Percentiles rank a stretch among this genome's conserved stretches.
These are phyloP conservation scores for Debaryomycetaceae sp. DNA, from an alignment of 1,139 yeast species.

Conservation along the genomic window DNA sequence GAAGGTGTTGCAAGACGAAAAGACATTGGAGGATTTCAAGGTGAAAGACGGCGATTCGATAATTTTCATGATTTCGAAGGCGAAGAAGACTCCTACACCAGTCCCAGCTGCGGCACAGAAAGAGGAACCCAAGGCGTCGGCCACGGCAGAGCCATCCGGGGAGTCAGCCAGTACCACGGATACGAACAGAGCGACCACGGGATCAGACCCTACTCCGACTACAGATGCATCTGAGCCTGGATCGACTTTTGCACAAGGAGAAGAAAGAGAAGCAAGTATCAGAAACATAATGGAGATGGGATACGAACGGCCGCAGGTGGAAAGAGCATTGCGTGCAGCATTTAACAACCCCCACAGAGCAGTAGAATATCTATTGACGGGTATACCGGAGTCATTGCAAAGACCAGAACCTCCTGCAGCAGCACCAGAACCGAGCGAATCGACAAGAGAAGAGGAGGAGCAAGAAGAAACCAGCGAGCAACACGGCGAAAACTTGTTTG, in stretches of 20 bases:
- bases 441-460: conserved; percentile 17
- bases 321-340: conserved; percentile 90
- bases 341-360: conserved; percentile 98
- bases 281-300: conserved; percentile 95
- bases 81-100: conserved; percentile 31
- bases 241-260: conserved; percentile 60
- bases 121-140: conserved; percentile 6
- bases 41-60: conserved; percentile 88
- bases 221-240: conserved; percentile 25
- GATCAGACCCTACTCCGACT: conserved; percentile 20
- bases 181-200: conserved; percentile 19
- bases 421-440: conserved; percentile 18
- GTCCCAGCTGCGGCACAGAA: conserved; percentile 12
- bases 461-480: conserved; percentile 19
- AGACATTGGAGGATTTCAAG: conserved; percentile 66
- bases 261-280: conserved; percentile 65
- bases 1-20: conserved; percentile 82
- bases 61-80: conserved; percentile 79
- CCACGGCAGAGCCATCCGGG: conserved; percentile 22
- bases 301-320: conserved; percentile 82
- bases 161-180: conserved; percentile 20
- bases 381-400: conserved; percentile 71
- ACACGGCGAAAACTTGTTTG: conserved; percentile 55
- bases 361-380: conserved; percentile 87
- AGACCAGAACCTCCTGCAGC: conserved; percentile 22